Conservation (phyloP, 768 basidiomycete genomes). For the Leccinum uliginosum region DNA sequence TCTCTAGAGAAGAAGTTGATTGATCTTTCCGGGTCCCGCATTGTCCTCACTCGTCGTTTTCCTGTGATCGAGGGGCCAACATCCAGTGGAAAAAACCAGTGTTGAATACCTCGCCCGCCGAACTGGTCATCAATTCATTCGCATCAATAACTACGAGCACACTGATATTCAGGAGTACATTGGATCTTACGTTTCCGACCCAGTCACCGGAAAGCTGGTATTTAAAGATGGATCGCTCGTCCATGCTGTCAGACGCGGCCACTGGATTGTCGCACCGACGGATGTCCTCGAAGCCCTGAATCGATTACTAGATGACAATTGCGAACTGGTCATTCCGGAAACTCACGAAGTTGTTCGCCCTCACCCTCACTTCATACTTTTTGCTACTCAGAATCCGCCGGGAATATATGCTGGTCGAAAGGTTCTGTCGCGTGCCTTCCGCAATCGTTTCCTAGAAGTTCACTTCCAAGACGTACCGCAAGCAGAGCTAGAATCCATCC, state of each 20-base stretch:
- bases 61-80: slow-evolving; percentile 99
- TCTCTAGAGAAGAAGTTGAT: slow-evolving; percentile 96
- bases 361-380: slow-evolving; percentile 95
- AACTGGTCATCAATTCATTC: slow-evolving; percentile 92
- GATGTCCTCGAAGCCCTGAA: slow-evolving; percentile 98
- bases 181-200: slow-evolving; percentile 93
- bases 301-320: slow-evolving; percentile 93
- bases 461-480: slow-evolving; percentile 98
- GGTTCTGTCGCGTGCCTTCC: slow-evolving; percentile 89
- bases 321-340: slow-evolving; percentile 92
- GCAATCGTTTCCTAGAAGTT: slow-evolving; percentile 95
- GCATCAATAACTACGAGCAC: slow-evolving; percentile 99
- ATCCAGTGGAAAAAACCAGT: slow-evolving; percentile 96
- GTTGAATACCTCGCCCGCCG: slow-evolving; percentile 92
- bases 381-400: slow-evolving; percentile 97
- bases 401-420: slow-evolving; percentile 95
- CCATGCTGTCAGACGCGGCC: slow-evolving; percentile 84
- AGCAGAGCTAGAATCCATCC: slow-evolving; percentile 85
- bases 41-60: slow-evolving; percentile 82
- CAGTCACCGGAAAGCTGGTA: slow-evolving; percentile 83
- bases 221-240: slow-evolving; percentile 95
- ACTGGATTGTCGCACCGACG: slow-evolving; percentile 99
- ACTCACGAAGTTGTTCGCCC: slow-evolving; percentile 93
- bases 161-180: slow-evolving; percentile 99
- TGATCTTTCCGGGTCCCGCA: slow-evolving; percentile 90